Conservation (phyloP, 78 protist genomes). For the slime mould (Dictyostelium discoideum) region DNA sequence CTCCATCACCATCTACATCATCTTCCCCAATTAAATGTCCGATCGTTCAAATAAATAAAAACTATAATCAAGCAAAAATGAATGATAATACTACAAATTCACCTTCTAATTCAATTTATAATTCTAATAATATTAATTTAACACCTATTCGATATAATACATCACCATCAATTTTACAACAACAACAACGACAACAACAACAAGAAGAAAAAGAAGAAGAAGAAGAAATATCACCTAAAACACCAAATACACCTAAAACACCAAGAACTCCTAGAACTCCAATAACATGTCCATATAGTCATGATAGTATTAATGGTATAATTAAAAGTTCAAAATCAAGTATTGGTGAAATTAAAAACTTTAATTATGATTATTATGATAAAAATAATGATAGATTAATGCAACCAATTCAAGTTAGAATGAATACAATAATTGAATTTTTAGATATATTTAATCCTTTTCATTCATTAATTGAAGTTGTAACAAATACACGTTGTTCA, state of each 20-base stretch:
- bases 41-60: neutral
- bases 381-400: constrained; percentile 10
- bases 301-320: neutral
- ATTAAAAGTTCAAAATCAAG: neutral
- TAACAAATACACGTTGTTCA: constrained; percentile 33
- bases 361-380: neutral
- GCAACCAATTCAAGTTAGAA: constrained; percentile 18
- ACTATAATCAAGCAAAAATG: neutral
- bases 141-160: neutral
- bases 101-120: neutral
- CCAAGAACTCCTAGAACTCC: neutral
- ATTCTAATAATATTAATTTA: neutral
- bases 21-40: neutral
- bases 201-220: neutral
- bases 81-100: neutral
- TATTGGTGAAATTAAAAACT: constrained; percentile 30
- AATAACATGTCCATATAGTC: constrained; percentile 1
- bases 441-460: constrained; percentile 31
- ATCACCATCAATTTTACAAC: neutral
- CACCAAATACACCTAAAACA: neutral
- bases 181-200: neutral
- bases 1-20: neutral
- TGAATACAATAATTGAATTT: neutral
- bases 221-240: neutral
- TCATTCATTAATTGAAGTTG: constrained; percentile 15